Evolutionary conservation across 306 rosid species (phyloP).

Genomic region (Phaseolus lunatus): DNA sequence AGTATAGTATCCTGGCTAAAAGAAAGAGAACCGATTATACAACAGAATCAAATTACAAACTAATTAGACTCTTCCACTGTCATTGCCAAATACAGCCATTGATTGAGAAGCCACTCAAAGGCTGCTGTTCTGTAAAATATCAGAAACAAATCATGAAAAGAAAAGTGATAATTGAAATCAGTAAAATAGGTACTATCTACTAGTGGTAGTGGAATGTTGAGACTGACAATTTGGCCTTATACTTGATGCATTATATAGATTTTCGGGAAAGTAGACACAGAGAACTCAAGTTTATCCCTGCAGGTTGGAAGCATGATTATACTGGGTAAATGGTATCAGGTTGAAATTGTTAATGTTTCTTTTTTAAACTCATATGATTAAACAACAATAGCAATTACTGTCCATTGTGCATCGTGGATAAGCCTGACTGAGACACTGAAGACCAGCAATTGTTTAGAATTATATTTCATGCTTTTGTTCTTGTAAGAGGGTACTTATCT

Average conservation of each 20-base stretch:
- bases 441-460: not conserved
- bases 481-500: too few species aligned
- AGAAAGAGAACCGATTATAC: conserved; percentile 15
- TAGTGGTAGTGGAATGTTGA: conserved; percentile 32
- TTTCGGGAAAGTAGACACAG: conserved; percentile 48
- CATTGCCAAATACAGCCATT: conserved; percentile 42
- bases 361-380: not conserved
- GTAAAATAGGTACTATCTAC: conserved; percentile 4
- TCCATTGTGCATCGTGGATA: not conserved
- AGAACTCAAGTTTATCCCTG: conserved; percentile 57
- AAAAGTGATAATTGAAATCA: conserved; percentile 10
- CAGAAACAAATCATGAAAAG: conserved; percentile 26
- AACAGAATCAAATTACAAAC: conserved; percentile 43
- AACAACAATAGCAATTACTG: not conserved
- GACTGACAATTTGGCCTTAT: conserved; percentile 22
- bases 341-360: conserved; percentile 51
- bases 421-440: too few species aligned
- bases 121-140: conserved; percentile 36
- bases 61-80: conserved; percentile 40
- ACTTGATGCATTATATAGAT: conserved; percentile 40
- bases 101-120: conserved; percentile 44
- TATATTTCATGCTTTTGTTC: too few species aligned
- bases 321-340: conserved; percentile 54
- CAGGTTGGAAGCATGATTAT: conserved; percentile 49
- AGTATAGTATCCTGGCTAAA: not conserved